Evolutionary conservation across 192 early-diverging fungal species (phyloP), one percentile per base, ranked within the genome.

Genomic region (Radiomyces spectabilis): DNA sequence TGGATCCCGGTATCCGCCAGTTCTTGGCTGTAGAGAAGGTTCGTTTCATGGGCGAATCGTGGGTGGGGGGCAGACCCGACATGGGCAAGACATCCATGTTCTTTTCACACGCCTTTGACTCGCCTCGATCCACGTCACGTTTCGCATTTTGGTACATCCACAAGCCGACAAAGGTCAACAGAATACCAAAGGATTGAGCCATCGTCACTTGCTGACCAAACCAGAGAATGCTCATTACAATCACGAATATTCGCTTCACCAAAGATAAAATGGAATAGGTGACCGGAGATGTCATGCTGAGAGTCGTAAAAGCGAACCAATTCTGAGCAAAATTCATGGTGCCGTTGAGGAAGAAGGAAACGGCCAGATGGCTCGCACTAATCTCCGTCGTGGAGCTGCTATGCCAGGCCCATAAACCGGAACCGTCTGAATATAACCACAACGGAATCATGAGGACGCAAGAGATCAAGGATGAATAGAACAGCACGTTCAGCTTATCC

Each of bases 161-260:
- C 31, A 95, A 63, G 9, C 93, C 93, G 31, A 76, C 29, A 76
- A 95, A 92, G 1, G 91, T 92, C 58, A 92, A 45, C 10, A 68
- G 49, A 18, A 95, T 87, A 22, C 93, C 93, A 39, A 81, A 46
- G 29, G 73, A 78, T 66, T 95, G 91, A 2, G 82, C 55, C 0
- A 62, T 33, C 12, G 74, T 73, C 1, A 92, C 80, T 13, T 78
- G 68, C 57, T 95, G 87, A 39, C 83, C 81, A 68, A 91, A 91
- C 72, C 87, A 95, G 9, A 91, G 46, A 40, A 95, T 90, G 42
- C 78, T 75, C 25, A 86, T 83, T 21, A 84, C 78, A 68, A 95
- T 93, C 24, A 95, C 91, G 61, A 90, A 80, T 42, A 95, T 91
- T n/a, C 93, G 81, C 68, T 95, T 95, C 48, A 91, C 69, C 50